A percentile compares a stretch with the other conserved stretches of the same genome.
Conservation (phyloP, 208 protist genomes). For the Trypanosoma congolense region DNA sequence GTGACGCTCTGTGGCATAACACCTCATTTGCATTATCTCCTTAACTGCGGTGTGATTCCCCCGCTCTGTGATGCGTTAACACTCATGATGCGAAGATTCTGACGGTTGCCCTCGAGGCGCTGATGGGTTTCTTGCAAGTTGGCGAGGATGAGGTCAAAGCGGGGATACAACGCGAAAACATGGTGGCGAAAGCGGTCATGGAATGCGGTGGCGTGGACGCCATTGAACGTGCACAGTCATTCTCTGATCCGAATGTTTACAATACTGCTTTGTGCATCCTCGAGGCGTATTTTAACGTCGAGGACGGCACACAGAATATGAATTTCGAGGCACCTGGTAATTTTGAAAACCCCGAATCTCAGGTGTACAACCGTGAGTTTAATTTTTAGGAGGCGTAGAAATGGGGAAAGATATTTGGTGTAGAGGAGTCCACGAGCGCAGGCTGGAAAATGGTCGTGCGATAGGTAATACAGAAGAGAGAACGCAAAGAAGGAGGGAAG, state of each 20-base stretch:
- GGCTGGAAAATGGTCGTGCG: too few species aligned
- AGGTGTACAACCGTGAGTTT: slow-evolving; percentile 21
- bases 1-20: slow-evolving; percentile 87
- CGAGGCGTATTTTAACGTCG: slow-evolving; percentile 84
- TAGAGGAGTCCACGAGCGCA: too few species aligned
- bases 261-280: slow-evolving; percentile 91
- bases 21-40: slow-evolving; percentile 90
- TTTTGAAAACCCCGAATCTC: too few species aligned
- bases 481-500: too few species aligned
- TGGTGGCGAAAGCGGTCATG: slow-evolving; percentile 77
- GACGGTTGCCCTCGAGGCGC: slow-evolving; percentile 92
- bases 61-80: slow-evolving; percentile 92
- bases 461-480: too few species aligned
- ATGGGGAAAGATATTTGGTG: too few species aligned
- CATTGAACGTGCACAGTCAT: slow-evolving; percentile 93
- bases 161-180: slow-evolving; percentile 41
- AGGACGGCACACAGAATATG: slow-evolving; percentile 18
- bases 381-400: slow-evolving; percentile 26
- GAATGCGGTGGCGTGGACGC: slow-evolving; percentile 92
- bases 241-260: slow-evolving; percentile 94
- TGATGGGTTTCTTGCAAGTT: slow-evolving; percentile 94
- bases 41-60: slow-evolving; percentile 84
- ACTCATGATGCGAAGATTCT: slow-evolving; percentile 90
- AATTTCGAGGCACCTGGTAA: slow-evolving; percentile 1
- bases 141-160: slow-evolving; percentile 50